phyloP scores from a whole-genome alignment of 2,329 filamentous ascomycete species.

The Scedosporium boydii region DNA sequence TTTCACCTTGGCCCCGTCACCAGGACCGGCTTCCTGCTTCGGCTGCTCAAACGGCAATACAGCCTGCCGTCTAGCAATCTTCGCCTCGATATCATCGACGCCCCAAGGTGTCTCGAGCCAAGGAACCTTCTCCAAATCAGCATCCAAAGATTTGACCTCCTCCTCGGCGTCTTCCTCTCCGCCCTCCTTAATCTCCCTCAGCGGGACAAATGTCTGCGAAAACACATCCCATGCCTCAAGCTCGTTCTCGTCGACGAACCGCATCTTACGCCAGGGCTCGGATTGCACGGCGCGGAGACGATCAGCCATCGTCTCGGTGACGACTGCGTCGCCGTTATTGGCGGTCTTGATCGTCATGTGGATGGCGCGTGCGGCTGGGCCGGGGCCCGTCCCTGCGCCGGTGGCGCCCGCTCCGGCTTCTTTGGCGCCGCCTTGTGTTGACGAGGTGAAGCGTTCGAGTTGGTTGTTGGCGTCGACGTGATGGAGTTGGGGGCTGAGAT shows the following conservation, averaged over 20 bases:
- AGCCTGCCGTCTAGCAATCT: neutral
- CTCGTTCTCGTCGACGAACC: constrained; percentile 74
- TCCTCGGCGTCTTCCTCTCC: neutral
- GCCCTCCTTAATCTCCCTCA: neutral
- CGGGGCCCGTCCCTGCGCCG: constrained; percentile 23
- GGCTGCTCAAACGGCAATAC: neutral
- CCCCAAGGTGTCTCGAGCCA: constrained; percentile 1
- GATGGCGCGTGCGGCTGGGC: constrained; percentile 60
- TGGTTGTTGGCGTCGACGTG: constrained; percentile 82
- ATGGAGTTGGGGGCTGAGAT: constrained; percentile 85
- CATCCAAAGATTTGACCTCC: neutral
- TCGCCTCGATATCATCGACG: neutral
- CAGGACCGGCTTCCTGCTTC: neutral
- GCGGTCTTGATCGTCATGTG: constrained; percentile 79
- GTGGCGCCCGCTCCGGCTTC: constrained; percentile 17
- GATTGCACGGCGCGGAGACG: constrained; percentile 69
- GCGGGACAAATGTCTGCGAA: constrained; percentile 52
- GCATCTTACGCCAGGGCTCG: constrained; percentile 71
- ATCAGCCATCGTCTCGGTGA: constrained; percentile 63
- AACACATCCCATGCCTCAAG: constrained; percentile 68
- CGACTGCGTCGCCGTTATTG: constrained; percentile 54
- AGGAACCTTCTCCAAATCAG: neutral
- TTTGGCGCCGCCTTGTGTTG: constrained; percentile 25
- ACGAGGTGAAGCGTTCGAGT: constrained; percentile 41
- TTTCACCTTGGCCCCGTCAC: neutral